Conservation (phyloP, 1,284 basidiomycete genomes). For the Anthracocystis panici-leucophaei region DNA sequence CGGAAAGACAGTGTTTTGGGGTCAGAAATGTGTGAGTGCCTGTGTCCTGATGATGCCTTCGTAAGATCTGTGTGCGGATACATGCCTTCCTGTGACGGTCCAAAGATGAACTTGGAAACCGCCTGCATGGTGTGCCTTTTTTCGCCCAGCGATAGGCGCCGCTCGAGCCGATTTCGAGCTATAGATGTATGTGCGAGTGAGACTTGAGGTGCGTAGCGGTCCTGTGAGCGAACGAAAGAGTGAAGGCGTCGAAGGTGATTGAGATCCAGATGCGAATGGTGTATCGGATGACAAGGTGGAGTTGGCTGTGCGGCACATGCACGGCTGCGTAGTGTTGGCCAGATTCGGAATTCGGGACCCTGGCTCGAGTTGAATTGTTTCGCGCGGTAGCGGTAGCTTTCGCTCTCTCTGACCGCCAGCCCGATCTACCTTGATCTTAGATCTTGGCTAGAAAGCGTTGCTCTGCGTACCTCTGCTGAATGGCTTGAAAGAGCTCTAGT, state of each 20-base stretch:
- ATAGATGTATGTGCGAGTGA: neutral
- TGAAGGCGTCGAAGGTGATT: neutral
- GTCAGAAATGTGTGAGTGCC: too few species aligned
- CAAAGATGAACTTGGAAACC: slow-evolving; percentile 90
- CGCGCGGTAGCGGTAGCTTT: slow-evolving; percentile 24
- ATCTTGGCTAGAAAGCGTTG: too few species aligned
- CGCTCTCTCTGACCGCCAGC: neutral
- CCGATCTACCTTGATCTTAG: too few species aligned
- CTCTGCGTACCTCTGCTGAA: too few species aligned
- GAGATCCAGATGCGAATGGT: slow-evolving; percentile 6
- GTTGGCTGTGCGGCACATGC: slow-evolving; percentile 28
- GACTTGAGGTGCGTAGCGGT: too few species aligned
- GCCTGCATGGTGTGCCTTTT: slow-evolving; percentile 77
- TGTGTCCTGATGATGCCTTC: neutral
- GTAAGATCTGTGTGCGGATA: neutral
- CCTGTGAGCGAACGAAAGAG: neutral
- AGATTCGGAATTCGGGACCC: slow-evolving; percentile 36
- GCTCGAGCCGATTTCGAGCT: neutral
- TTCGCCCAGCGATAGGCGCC: neutral
- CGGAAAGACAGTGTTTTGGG: too few species aligned
- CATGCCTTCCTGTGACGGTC: slow-evolving; percentile 88
- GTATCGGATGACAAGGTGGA: slow-evolving; percentile 21
- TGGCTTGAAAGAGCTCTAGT: too few species aligned
- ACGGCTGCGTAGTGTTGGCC: slow-evolving; percentile 17
- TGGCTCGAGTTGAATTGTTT: neutral